A percentile compares a stretch with the other conserved stretches of the same genome.
phyloP scores from a whole-genome alignment of 257 asterid genomes.

The Solanum appendiculatum region DNA sequence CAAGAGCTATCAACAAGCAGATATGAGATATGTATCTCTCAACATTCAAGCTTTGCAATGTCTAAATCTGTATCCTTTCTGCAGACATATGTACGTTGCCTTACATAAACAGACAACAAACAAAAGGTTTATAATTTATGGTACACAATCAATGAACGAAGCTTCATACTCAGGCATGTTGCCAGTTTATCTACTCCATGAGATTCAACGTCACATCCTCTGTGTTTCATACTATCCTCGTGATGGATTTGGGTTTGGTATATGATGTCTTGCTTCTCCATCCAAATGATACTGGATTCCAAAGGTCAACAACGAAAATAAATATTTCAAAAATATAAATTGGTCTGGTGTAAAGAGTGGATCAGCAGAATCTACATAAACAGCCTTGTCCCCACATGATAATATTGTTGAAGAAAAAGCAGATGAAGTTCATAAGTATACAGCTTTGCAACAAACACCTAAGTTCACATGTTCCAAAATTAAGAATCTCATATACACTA shows the following conservation, averaged over 20 bases:
- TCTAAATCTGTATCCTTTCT: background rate
- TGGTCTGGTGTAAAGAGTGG: background rate
- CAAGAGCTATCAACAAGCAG: background rate
- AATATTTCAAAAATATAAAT: background rate
- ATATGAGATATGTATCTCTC: background rate
- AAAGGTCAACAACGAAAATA: background rate
- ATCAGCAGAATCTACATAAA: background rate
- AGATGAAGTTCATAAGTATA: background rate
- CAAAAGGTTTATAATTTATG: background rate
- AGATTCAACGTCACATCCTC: background rate
- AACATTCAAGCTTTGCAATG: background rate
- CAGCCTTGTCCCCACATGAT: background rate
- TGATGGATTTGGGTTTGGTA: background rate
- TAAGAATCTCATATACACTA: background rate
- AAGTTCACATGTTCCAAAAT: background rate
- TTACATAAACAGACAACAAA: background rate
- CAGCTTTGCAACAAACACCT: background rate
- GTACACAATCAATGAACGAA: background rate
- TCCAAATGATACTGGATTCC: conserved; percentile 1
- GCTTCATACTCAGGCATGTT: background rate
- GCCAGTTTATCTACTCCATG: background rate
- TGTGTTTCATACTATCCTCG: background rate
- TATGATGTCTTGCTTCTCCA: background rate
- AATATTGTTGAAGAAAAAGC: background rate
- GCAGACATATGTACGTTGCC: background rate